phyloP scores from a whole-genome alignment of 106 monocot species.

The Phalaenopsis equestris region DNA sequence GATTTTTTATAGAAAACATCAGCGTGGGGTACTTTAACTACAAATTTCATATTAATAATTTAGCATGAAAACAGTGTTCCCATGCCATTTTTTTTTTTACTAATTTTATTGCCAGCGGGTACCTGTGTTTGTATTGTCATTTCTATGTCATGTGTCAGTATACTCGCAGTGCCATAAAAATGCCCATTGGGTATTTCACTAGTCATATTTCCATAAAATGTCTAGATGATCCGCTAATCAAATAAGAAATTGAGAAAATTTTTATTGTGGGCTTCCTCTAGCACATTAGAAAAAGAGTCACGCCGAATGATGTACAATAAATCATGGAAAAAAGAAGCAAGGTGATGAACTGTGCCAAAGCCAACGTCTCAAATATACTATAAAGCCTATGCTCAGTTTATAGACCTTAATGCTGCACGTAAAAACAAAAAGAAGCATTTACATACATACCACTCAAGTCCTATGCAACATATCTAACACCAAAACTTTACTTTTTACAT shows the following conservation, averaged over 20 bases:
- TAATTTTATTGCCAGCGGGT: neutral
- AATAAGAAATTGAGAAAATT: neutral
- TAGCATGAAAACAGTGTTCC: neutral
- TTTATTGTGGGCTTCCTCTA: neutral
- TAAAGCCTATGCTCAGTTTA: neutral
- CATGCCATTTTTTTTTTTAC: neutral
- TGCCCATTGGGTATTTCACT: neutral
- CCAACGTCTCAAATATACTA: neutral
- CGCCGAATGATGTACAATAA: neutral
- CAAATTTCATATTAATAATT: neutral
- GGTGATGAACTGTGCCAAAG: neutral
- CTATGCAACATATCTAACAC: too few relatives aligned
- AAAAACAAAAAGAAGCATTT: too few relatives aligned
- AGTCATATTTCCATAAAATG: neutral
- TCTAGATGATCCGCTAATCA: conserved; percentile 3
- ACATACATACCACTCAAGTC: too few relatives aligned
- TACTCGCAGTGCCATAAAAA: neutral
- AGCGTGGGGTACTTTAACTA: neutral
- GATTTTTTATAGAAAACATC: neutral
- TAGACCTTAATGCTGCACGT: neutral
- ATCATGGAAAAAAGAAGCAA: too few relatives aligned
- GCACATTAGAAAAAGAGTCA: neutral
- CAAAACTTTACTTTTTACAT: too few relatives aligned
- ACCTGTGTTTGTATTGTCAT: neutral
- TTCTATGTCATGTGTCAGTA: neutral